Base-by-base conservation (phyloP, 2,329 filamentous ascomycete genomes). In the Magnaporthiopsis poae region DNA sequence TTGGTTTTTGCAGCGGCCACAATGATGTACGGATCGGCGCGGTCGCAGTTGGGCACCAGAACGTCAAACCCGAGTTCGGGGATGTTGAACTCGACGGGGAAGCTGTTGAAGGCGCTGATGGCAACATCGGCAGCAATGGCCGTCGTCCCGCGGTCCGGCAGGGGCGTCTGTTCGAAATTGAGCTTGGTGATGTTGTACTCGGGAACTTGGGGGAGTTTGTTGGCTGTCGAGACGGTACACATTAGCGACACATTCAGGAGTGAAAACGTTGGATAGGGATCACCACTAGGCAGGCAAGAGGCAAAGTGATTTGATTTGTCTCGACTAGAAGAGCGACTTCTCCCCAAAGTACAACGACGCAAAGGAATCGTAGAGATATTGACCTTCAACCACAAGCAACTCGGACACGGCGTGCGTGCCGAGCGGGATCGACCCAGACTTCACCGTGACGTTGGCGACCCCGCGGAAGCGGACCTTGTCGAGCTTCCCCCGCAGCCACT, bases 51-150 rank as follows among this genome's bases (percentile, higher is more conserved):
- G 61, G 91, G 88, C 7, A 98, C 88, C 62, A 96, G 81, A 36
- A 98, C 86, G 69, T 93, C 88, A 73, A 98, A 97, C 0, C 86
- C 88, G 67, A 98, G 86, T 56, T 89, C 82, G 15, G 95, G 95
- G 27, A 97, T 80, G 29, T 86, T 84, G 65, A 97, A 80, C 67
- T 88, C 84, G 64, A 99, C 76, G 0, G 92, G 91, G 73, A 91
- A 96, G 65, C 87, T 81, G 76, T 98, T 96, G 72, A 84, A 81
- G 33, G 91, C 82, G 15, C 83, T 81, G 35, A 96, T 75, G 46
- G 90, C 86, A 35, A 92, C 88, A 77, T 96, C 90, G 61, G 90
- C 92, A 62, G 86, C 89, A 80, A 99, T 89, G 15, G 88, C 90
- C 69, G 83, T 85, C 63, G 82, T 78, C 61, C 82, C 80, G 77